Conservation (phyloP, 768 basidiomycete species). For the Calocybe gangraenosa region DNA sequence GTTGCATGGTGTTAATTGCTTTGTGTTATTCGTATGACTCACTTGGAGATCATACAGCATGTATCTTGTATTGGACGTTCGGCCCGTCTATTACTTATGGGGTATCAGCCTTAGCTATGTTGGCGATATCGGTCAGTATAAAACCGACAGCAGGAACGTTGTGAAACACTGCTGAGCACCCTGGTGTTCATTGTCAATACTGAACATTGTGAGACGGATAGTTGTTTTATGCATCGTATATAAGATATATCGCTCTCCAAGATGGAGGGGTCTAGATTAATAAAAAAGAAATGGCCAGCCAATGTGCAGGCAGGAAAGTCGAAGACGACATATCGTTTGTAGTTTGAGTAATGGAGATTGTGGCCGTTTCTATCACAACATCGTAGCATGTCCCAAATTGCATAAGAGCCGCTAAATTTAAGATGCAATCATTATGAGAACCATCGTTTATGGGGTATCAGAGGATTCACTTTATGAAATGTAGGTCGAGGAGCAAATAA, state of each 20-base stretch:
- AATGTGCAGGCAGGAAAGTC: neutral
- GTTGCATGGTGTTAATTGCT: no score
- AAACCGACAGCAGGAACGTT: conserved; percentile 36
- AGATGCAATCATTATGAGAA: neutral
- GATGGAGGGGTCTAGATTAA: conserved; percentile 11
- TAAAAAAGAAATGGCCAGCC: conserved; percentile 6
- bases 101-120: conserved; percentile 61
- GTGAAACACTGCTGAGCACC: no score
- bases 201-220: no score
- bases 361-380: conserved; percentile 3
- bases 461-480: neutral
- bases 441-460: conserved; percentile 10
- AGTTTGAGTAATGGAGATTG: neutral
- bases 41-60: no score
- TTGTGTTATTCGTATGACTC: no score
- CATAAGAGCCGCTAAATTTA: neutral
- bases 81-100: conserved; percentile 78
- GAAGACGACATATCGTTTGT: neutral
- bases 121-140: conserved; percentile 56
- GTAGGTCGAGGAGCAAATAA: conserved; percentile 2
- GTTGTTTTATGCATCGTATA: neutral
- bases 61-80: conserved; percentile 85
- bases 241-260: conserved; percentile 14
- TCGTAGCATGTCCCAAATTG: conserved; percentile 2
- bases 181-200: no score